These are phyloP conservation scores for Pichia sorboxylosa DNA, from an alignment of 1,139 yeast genomes.

Conservation along the genomic window DNA sequence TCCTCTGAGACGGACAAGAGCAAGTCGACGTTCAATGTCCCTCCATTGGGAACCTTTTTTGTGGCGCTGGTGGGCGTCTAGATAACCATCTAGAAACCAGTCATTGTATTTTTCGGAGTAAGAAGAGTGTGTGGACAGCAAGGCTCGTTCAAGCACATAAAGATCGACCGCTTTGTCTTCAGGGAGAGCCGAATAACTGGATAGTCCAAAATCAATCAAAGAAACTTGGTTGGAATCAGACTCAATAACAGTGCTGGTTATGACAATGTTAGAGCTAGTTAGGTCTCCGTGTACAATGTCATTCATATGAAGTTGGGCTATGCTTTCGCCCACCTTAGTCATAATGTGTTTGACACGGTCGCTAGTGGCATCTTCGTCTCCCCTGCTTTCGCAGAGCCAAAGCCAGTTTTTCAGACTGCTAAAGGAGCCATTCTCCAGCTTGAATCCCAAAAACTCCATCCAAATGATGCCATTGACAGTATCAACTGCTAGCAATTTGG, in stretches of 20 bases:
- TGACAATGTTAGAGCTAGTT: slow-evolving; percentile 77
- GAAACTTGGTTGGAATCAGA: slow-evolving; percentile 27
- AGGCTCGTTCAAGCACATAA: slow-evolving; percentile 87
- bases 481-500: slow-evolving; percentile 62
- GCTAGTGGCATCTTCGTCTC: slow-evolving; percentile 8
- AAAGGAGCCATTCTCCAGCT: slow-evolving; percentile 35
- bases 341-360: slow-evolving; percentile 33
- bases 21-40: slow-evolving; percentile 45
- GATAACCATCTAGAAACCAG: slow-evolving; percentile 71
- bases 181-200: slow-evolving; percentile 60
- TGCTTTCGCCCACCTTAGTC: slow-evolving; percentile 48
- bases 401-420: slow-evolving; percentile 62
- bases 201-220: slow-evolving; percentile 85
- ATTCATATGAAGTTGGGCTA: slow-evolving; percentile 61
- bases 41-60: slow-evolving; percentile 21
- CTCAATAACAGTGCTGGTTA: too few relatives aligned
- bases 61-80: slow-evolving; percentile 26
- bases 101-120: slow-evolving; percentile 50
- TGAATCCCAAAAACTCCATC: slow-evolving; percentile 68
- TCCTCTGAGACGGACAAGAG: slow-evolving; percentile 83
- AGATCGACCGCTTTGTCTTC: slow-evolving; percentile 96
- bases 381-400: slow-evolving; percentile 43
- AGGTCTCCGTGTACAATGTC: slow-evolving; percentile 92
- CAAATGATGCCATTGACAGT: slow-evolving; percentile 71
- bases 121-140: slow-evolving; percentile 78